A percentile compares a stretch with the other conserved stretches of the same genome.
Conservation (phyloP, 2,329 filamentous ascomycete species). For the Curvularia sp. region DNA sequence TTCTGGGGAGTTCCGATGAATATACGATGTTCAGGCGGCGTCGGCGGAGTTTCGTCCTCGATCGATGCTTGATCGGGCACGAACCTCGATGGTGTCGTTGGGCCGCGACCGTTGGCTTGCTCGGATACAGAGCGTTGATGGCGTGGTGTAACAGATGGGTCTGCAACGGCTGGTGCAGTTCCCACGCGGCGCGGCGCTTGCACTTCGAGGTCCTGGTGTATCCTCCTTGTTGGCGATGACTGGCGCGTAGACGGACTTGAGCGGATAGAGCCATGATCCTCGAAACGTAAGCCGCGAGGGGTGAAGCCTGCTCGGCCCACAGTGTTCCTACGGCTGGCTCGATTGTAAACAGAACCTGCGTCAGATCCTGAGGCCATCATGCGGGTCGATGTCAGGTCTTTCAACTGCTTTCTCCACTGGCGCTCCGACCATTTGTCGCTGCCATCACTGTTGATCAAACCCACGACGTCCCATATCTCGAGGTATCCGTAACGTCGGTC, state of each 20-base stretch:
- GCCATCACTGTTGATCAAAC: constrained; percentile 78
- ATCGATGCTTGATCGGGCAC: constrained; percentile 47
- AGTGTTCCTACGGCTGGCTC: constrained; percentile 54
- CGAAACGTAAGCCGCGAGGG: constrained; percentile 52
- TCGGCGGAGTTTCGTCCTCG: constrained; percentile 48
- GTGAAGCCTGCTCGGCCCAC: constrained; percentile 52
- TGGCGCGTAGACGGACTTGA: constrained; percentile 57
- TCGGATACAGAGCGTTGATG: constrained; percentile 61
- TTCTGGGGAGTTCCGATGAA: constrained; percentile 26
- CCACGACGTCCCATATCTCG: constrained; percentile 83
- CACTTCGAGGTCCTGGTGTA: constrained; percentile 28
- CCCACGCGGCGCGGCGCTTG: constrained; percentile 51
- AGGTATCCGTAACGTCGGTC: constrained; percentile 88
- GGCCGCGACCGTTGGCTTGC: constrained; percentile 53
- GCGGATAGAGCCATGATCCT: constrained; percentile 51
- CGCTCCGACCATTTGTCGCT: constrained; percentile 81
- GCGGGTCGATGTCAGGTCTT: constrained; percentile 82
- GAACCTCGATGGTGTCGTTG: constrained; percentile 51
- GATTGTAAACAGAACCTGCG: constrained; percentile 48
- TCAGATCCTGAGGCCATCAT: constrained; percentile 62
- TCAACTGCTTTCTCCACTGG: constrained; percentile 88
- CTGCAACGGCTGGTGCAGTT: constrained; percentile 50
- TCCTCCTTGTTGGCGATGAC: constrained; percentile 50
- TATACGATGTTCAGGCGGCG: constrained; percentile 52
- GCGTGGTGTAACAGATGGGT: constrained; percentile 37